phyloP scores from a whole-genome alignment of 177 flowering plant species.

The Vitis hybrid region DNA sequence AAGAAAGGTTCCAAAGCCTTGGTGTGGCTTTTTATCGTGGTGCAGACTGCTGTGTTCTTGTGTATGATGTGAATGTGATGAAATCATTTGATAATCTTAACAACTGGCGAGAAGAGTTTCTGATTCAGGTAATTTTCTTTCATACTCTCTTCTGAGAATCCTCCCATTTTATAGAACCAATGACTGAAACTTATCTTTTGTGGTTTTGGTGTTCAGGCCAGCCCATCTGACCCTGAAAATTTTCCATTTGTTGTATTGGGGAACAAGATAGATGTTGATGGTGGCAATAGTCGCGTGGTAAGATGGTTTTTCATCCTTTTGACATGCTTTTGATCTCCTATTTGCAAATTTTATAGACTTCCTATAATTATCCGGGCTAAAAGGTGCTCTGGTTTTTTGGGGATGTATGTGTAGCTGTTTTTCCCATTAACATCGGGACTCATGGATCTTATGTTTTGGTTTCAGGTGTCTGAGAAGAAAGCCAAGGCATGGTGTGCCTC shows the following conservation, averaged over 20 bases:
- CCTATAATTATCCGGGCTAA: neutral
- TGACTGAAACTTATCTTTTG: neutral
- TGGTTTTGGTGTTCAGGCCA: constrained; percentile 44
- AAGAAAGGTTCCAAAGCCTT: constrained; percentile 40
- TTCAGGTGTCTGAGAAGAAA: constrained; percentile 58
- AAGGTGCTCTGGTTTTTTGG: neutral
- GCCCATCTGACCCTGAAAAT: constrained; percentile 58
- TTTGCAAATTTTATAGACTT: neutral
- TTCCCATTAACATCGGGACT: neutral
- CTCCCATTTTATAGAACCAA: neutral
- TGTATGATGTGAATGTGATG: constrained; percentile 48
- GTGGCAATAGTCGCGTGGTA: constrained; percentile 79
- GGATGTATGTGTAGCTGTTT: neutral
- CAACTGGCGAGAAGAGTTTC: constrained; percentile 54
- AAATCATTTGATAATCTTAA: constrained; percentile 52
- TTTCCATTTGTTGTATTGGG: constrained; percentile 73
- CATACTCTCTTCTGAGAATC: no score
- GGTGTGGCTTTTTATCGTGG: constrained; percentile 38
- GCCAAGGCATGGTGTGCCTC: constrained; percentile 67
- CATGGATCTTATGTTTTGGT: neutral
- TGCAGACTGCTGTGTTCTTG: constrained; percentile 58
- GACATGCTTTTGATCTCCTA: neutral
- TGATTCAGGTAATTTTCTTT: constrained; percentile 37
- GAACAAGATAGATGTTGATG: constrained; percentile 70
- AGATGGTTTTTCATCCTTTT: constrained; percentile 9